Conservation (phyloP, 805 yeast genomes). For the Diddensiella santjacobensis region DNA sequence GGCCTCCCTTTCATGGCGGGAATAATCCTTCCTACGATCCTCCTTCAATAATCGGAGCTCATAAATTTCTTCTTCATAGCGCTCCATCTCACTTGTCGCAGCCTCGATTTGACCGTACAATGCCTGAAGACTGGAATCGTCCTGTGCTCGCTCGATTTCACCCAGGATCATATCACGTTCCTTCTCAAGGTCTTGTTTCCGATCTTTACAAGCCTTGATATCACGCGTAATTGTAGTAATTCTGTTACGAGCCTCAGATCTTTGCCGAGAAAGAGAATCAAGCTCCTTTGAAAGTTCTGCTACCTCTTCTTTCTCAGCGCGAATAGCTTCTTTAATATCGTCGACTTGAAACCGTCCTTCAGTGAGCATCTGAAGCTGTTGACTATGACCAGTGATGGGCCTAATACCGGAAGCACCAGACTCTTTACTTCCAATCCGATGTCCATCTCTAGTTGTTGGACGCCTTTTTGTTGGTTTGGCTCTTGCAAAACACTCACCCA, state of each 20-base stretch:
- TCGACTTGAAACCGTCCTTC: slow-evolving; percentile 24
- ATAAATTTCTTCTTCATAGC: background rate
- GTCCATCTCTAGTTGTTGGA: slow-evolving; percentile 12
- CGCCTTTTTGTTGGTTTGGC: background rate
- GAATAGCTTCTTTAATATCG: background rate
- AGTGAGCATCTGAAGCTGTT: slow-evolving; percentile 22
- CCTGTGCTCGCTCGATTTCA: background rate
- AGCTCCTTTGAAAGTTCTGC: slow-evolving; percentile 11
- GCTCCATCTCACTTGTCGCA: background rate
- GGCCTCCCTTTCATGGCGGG: background rate
- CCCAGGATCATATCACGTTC: background rate
- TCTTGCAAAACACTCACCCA: slow-evolving; percentile 24
- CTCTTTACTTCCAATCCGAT: slow-evolving; percentile 24
- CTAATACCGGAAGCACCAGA: slow-evolving; percentile 49
- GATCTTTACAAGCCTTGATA: background rate
- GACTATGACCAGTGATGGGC: slow-evolving; percentile 42
- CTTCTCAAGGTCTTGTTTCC: background rate
- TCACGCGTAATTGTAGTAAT: slow-evolving; percentile 1
- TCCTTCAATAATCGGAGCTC: background rate
- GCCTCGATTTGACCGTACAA: slow-evolving; percentile 1
- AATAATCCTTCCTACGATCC: background rate
- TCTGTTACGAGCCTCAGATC: background rate
- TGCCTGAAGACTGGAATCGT: slow-evolving; percentile 1
- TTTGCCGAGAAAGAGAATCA: background rate
- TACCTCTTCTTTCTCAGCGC: background rate